phyloP scores from a whole-genome alignment of 148 eudicot species.

The Cornus controversa region DNA sequence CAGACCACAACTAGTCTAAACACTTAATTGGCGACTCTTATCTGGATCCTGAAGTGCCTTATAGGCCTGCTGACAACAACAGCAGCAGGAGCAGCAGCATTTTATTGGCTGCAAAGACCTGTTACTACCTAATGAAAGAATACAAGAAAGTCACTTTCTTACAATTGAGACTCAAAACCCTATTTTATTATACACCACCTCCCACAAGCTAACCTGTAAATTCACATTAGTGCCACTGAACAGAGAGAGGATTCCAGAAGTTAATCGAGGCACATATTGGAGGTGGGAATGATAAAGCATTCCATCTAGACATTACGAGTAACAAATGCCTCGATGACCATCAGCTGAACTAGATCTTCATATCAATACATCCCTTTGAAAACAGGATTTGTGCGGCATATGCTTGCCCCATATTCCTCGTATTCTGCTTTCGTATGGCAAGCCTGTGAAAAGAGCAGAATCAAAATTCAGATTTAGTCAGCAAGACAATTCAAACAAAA shows the following conservation, averaged over 20 bases:
- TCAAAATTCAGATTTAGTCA: background rate
- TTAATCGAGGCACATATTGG: background rate
- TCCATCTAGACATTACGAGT: background rate
- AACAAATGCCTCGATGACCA: background rate
- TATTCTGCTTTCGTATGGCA: constrained; percentile 97
- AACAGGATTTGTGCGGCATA: constrained; percentile 95
- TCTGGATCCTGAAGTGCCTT: background rate
- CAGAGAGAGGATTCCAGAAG: background rate
- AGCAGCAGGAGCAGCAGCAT: background rate
- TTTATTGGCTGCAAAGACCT: constrained; percentile 6
- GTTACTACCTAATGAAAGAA: constrained; percentile 24
- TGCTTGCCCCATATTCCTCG: constrained; percentile 94
- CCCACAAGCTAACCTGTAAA: constrained; percentile 17
- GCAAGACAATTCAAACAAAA: no score
- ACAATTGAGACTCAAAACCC: constrained; percentile 18
- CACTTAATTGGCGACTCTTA: constrained; percentile 8
- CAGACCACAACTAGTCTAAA: constrained; percentile 11
- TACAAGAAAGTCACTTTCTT: constrained; percentile 10
- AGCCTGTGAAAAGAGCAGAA: constrained; percentile 47
- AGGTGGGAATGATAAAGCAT: constrained; percentile 1
- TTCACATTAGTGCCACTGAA: constrained; percentile 5
- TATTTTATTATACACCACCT: constrained; percentile 23
- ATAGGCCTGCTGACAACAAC: background rate
- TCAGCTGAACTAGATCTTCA: constrained; percentile 14
- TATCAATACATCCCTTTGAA: constrained; percentile 96